Evolutionary conservation across 768 basidiomycete species (phyloP).

Genomic region (Pulveroboletus sp.): DNA sequence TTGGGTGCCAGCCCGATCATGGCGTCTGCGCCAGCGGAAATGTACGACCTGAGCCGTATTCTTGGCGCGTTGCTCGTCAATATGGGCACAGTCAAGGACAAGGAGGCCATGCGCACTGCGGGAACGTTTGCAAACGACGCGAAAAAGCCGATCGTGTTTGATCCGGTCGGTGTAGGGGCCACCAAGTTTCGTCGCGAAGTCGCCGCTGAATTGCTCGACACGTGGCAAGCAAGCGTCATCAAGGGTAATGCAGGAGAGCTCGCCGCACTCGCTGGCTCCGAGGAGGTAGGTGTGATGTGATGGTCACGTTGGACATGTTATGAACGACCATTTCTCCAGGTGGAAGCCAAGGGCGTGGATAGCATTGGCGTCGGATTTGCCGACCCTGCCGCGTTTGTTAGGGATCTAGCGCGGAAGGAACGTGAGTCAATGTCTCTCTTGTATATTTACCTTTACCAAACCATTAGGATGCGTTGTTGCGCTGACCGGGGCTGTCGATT

Average conservation of each 20-base stretch:
- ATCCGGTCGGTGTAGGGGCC: constrained; percentile 91
- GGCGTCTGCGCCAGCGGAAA: constrained; percentile 82
- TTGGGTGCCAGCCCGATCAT: constrained; percentile 91
- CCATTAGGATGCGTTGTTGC: constrained; percentile 72
- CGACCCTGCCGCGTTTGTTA: constrained; percentile 71
- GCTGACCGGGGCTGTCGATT: constrained; percentile 78
- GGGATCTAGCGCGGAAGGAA: constrained; percentile 66
- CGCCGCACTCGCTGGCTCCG: constrained; percentile 69
- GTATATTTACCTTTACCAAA: background rate
- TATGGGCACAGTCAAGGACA: constrained; percentile 75
- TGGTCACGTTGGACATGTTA: background rate
- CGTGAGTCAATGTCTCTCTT: constrained; percentile 43
- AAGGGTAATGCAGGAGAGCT: constrained; percentile 95
- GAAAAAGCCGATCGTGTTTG: constrained; percentile 79
- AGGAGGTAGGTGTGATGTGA: constrained; percentile 49
- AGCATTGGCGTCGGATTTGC: constrained; percentile 75
- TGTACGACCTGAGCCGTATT: constrained; percentile 69
- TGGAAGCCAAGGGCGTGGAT: constrained; percentile 81
- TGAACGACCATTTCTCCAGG: constrained; percentile 38
- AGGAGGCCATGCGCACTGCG: constrained; percentile 73
- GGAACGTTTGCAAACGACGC: constrained; percentile 68
- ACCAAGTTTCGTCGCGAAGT: constrained; percentile 63
- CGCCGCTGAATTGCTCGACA: constrained; percentile 58
- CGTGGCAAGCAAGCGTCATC: constrained; percentile 87
- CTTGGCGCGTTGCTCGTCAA: constrained; percentile 77